Evolutionary conservation across 352 stramenopile genomes (phyloP), one percentile per base, ranked within the genome.

Genomic region (Hyaloperonospora brassicae): DNA sequence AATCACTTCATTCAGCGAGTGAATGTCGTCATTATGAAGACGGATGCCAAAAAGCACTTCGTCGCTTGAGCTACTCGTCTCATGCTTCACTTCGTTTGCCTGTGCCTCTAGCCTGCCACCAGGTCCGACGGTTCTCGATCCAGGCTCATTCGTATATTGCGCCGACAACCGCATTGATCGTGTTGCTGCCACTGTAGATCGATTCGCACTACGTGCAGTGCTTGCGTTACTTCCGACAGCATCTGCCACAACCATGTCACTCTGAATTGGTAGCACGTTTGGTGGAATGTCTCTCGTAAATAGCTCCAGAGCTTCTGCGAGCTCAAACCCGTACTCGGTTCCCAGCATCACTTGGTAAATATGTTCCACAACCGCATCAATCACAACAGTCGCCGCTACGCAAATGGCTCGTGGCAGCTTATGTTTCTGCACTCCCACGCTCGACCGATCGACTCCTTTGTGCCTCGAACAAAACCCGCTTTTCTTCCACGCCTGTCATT

Each of bases 21-120:
- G 79, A 8, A 92, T 75, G 41, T 93, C 84, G 45, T 94, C 84
- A 55, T 90, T 93, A 50, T 94, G 84, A 14, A 94, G 64, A n/a
- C 82, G 79, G 50, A 93, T 73, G 12, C 53, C 58, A 35, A 89
- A 84, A 23, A 64, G 62, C 9, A 57, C 64, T 50, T 57, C 47
- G 40, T 40, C 35, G 10, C 21, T 50, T 10, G 44, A 13, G 14
- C 25, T 48, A 14, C 61, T 46, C 3, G 41, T 11, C 22, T 74
- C 61, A 1, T 36, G 38, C 25, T 61, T 60, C 2, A 48, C 42
- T 55, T 78, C 66, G 38, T 51, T 59, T 5, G 52, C 36, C 39
- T 53, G 58, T 34, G 44, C 52, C 24, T 61, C 62, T 17, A 66
- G 35, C 40, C 65, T 48, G 31, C 59, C 46, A 35, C 64, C 64